These are phyloP conservation scores for Parascedosporium putredinis DNA, from an alignment of 2,329 filamentous ascomycete species.

Conservation along the genomic window DNA sequence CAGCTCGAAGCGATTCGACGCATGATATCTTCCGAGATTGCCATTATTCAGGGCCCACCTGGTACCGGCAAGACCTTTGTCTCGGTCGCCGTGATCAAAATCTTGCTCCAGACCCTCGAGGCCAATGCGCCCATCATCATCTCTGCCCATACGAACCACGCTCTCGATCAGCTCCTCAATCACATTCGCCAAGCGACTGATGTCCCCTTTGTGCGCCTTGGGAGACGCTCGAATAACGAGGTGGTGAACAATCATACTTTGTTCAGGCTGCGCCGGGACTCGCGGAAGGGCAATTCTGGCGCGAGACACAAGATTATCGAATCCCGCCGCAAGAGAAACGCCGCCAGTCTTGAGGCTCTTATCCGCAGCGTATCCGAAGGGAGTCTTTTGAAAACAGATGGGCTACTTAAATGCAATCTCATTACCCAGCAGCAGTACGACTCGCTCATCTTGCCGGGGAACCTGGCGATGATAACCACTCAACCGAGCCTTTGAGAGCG, in stretches of 20 bases:
- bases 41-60: constrained; percentile 77
- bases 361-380: constrained; percentile 26
- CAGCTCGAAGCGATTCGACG: constrained; percentile 58
- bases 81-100: constrained; percentile 59
- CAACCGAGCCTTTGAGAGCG: neutral
- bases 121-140: constrained; percentile 62
- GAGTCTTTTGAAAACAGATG: constrained; percentile 38
- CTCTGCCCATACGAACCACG: constrained; percentile 83
- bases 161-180: constrained; percentile 68
- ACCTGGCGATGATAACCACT: neutral
- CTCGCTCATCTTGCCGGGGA: constrained; percentile 36
- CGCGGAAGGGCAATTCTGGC: constrained; percentile 13
- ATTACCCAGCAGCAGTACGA: constrained; percentile 53
- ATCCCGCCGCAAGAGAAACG: constrained; percentile 11
- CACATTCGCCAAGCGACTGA: constrained; percentile 43
- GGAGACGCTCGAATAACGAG: constrained; percentile 57
- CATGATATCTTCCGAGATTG: constrained; percentile 61
- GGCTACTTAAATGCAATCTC: constrained; percentile 43
- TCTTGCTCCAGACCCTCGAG: constrained; percentile 50
- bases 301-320: constrained; percentile 18
- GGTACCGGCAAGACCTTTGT: constrained; percentile 69
- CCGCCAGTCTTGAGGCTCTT: constrained; percentile 28
- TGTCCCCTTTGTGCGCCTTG: constrained; percentile 47
- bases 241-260: constrained; percentile 57
- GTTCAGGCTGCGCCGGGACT: constrained; percentile 42